Base-by-base conservation (phyloP, 2,329 filamentous ascomycete species). In the Boeremia exigua region DNA sequence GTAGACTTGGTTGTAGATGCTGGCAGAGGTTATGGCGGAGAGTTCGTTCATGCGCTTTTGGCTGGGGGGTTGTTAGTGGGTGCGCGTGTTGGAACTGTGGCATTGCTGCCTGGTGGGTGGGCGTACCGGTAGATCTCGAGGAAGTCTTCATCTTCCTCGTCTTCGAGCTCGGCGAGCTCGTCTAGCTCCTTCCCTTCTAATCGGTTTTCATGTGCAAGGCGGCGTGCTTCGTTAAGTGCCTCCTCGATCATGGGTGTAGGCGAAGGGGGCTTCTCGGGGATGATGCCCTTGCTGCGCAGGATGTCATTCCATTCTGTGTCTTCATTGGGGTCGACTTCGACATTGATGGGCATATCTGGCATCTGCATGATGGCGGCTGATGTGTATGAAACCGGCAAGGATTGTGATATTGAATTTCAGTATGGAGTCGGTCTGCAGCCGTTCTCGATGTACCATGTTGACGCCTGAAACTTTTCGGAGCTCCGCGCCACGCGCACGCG, bases 301-400 rank as follows among this genome's bases (percentile, higher is more conserved):
- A 99, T 99, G 67, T 99, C 95, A 75, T 99, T 99, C 95, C 95
- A 99, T 88, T 99, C 95, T 61, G 95, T 99, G 75, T 99, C 95
- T 60, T 92, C 95, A 72, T 98, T 96, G 29, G 94, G 94, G 73
- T 98, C 92, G 65, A 99, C 89, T 39, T 93, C 92, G 57, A 99
- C 95, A 69, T 88, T 84, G 60, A 88, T 79, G 34, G 83, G 84
- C 77, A 84, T 79, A 62, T 86, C 81, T 67, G 81, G 80, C 73
- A 69, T 74, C 57, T 72, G 68, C 68, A 75, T 76, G 23, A 23
- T 62, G 46, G 60, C 48, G 47, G 58, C 45, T 39, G 36, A 12
- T 43, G 14, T 17, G 36, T 10, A 10, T 15, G 23, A 17, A 3
- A n/a, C 8, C n/a, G 17, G 0, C 4, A 15, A 1, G 19, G 10